phyloP scores from a whole-genome alignment of 257 asterid genomes.

The Ilex aquifolium region DNA sequence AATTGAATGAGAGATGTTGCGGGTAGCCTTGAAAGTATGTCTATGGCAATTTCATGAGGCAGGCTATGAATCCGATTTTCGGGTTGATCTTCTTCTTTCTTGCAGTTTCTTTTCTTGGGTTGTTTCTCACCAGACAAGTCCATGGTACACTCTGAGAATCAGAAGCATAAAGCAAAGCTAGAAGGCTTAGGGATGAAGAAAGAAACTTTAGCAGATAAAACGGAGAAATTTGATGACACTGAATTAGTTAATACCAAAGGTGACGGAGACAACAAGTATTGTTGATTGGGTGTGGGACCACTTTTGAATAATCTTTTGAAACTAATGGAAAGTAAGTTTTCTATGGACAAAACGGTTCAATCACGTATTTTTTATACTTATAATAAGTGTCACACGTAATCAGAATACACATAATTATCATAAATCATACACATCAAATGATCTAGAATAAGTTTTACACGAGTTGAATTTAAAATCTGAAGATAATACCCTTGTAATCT shows the following conservation, averaged over 20 bases:
- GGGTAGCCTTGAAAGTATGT: conserved; percentile 41
- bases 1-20: conserved; percentile 29
- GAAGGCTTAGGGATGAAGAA: neutral
- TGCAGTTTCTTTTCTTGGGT: conserved; percentile 6
- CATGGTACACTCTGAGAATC: neutral
- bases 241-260: too few species aligned
- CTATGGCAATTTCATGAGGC: conserved; percentile 27
- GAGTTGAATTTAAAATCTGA: too few species aligned
- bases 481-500: too few species aligned
- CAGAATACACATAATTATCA: too few species aligned
- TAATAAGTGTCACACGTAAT: neutral
- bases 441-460: too few species aligned
- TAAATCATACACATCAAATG: too few species aligned
- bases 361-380: too few species aligned
- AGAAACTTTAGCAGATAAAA: neutral
- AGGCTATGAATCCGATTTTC: conserved; percentile 13
- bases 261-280: too few species aligned
- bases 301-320: too few species aligned
- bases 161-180: neutral
- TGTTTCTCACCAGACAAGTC: neutral
- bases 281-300: too few species aligned
- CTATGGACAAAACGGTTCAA: too few species aligned
- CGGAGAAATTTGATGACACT: neutral
- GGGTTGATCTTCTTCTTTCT: conserved; percentile 2
- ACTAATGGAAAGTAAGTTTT: too few species aligned